A percentile compares a stretch with the other conserved stretches of the same genome.
phyloP scores from a whole-genome alignment of 805 yeast genomes.

The Candida nitratophila region DNA sequence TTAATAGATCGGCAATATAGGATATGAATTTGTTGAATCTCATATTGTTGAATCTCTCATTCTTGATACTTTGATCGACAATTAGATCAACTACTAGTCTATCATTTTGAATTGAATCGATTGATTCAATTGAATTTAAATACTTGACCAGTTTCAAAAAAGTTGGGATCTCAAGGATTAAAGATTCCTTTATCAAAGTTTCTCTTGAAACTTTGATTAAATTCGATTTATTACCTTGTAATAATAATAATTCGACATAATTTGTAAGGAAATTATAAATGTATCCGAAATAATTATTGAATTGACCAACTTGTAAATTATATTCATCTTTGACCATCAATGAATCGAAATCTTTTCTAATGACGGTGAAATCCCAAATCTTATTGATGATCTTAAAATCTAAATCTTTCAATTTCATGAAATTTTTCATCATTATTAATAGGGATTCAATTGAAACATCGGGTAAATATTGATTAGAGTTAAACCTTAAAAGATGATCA shows the following conservation, averaged over 20 bases:
- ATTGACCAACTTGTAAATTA: not conserved
- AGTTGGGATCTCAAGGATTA: conserved; percentile 16
- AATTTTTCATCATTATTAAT: conserved; percentile 15
- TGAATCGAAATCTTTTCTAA: conserved; percentile 25
- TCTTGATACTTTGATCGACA: conserved; percentile 25
- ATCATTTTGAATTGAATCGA: conserved; percentile 5
- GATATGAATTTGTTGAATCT: conserved; percentile 25
- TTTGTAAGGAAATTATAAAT: conserved; percentile 15
- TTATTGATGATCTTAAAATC: conserved; percentile 18
- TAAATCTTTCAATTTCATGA: conserved; percentile 9
- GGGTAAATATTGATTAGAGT: conserved; percentile 26
- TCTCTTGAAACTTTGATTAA: conserved; percentile 24
- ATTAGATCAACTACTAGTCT: conserved; percentile 19
- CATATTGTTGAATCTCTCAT: conserved; percentile 2
- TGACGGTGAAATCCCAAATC: conserved; percentile 25
- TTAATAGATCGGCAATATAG: conserved; percentile 20
- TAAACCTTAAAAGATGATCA: conserved; percentile 19
- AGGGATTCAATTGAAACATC: conserved; percentile 22
- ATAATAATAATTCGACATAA: conserved; percentile 14
- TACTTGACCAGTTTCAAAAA: conserved; percentile 19
- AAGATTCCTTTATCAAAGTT: conserved; percentile 19
- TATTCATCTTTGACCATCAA: not conserved
- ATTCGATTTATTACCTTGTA: conserved; percentile 15
- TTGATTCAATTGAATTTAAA: conserved; percentile 8
- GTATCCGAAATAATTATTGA: conserved; percentile 8